Conservation (phyloP, 306 rosid genomes). For the Urtica urens region DNA sequence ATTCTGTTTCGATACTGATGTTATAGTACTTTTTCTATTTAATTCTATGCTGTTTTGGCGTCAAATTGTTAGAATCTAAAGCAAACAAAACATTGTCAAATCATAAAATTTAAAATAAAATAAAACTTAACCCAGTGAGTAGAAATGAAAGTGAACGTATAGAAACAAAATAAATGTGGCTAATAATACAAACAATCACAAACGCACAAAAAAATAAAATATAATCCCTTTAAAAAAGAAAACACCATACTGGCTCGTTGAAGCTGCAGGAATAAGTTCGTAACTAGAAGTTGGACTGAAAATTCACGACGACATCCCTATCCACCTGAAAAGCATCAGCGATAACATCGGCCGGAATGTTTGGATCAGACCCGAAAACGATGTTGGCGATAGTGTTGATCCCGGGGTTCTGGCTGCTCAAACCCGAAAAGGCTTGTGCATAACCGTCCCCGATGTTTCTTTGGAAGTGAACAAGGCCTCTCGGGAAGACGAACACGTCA, state of each 20-base stretch:
- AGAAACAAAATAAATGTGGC: no score
- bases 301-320: not conserved
- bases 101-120: no score
- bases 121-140: no score
- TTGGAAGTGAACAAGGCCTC: constrained; percentile 30
- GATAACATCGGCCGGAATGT: constrained; percentile 23
- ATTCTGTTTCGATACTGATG: no score
- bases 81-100: no score
- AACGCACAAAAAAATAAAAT: not conserved
- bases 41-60: no score
- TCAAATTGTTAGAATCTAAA: no score
- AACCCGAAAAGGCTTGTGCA: constrained; percentile 26
- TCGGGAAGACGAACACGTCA: constrained; percentile 29
- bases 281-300: constrained; percentile 22
- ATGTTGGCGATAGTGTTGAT: constrained; percentile 17
- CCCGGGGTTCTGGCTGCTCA: constrained; percentile 38
- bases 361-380: constrained; percentile 25
- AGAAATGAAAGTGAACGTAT: no score
- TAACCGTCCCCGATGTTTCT: constrained; percentile 9
- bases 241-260: not conserved
- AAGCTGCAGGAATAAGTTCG: not conserved
- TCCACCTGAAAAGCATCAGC: constrained; percentile 27
- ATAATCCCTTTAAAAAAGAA: not conserved
- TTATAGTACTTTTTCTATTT: no score
- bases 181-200: no score